Evolutionary conservation across 495 filamentous ascomycete species (phyloP).

Genomic region (Darksidea phi): DNA sequence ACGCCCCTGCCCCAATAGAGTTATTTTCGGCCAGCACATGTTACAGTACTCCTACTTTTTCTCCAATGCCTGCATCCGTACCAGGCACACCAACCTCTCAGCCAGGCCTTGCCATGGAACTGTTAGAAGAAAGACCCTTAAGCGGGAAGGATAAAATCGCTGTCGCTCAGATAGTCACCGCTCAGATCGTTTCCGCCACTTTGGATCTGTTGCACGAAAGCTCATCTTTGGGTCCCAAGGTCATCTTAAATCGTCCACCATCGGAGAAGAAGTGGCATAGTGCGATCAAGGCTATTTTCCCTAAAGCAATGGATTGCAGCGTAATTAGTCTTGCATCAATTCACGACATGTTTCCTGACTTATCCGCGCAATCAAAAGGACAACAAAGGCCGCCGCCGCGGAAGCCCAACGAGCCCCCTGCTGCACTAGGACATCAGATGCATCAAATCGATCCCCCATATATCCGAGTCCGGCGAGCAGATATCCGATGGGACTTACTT

Average conservation of each 20-base stretch:
- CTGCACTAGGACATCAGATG: conserved; percentile 32
- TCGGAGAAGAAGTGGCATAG: conserved; percentile 2
- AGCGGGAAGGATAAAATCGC: conserved; percentile 52
- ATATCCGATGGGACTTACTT: conserved; percentile 70
- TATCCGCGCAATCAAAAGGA: conserved; percentile 22
- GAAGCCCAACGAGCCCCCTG: conserved; percentile 21
- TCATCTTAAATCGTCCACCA: not conserved
- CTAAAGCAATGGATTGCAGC: conserved; percentile 25
- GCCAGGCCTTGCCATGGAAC: conserved; percentile 10
- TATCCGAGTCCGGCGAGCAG: conserved; percentile 73
- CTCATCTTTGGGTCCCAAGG: not conserved
- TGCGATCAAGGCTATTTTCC: conserved; percentile 24
- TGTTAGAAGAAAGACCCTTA: conserved; percentile 24
- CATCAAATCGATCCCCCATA: conserved; percentile 59
- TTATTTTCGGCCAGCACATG: conserved; percentile 2
- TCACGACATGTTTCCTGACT: conserved; percentile 30
- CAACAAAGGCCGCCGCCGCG: conserved; percentile 28
- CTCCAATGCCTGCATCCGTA: conserved; percentile 51
- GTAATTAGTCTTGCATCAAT: conserved; percentile 15
- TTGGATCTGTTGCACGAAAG: conserved; percentile 28
- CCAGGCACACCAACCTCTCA: conserved; percentile 46
- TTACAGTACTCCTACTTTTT: conserved; percentile 33
- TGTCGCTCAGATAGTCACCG: conserved; percentile 61
- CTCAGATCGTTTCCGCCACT: conserved; percentile 52
- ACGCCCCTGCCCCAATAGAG: conserved; percentile 18